These are phyloP conservation scores for Toxicodendron radicans DNA, from an alignment of 345 rosid species.

Conservation along the genomic window DNA sequence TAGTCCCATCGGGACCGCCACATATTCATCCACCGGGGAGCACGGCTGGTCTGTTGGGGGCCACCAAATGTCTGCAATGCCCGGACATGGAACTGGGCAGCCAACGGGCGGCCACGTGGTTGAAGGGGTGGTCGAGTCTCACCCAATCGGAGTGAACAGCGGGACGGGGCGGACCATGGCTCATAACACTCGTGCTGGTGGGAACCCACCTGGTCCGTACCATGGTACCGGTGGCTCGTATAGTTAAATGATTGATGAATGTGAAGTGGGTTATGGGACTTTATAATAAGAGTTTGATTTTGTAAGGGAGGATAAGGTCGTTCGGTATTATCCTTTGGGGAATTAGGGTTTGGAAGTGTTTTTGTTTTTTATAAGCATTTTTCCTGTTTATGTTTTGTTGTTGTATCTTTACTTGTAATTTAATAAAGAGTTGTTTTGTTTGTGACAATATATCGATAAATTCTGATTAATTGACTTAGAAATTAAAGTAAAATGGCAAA, in stretches of 20 bases:
- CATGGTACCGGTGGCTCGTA: constrained; percentile 1
- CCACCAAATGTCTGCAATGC: constrained; percentile 3
- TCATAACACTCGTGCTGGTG: neutral
- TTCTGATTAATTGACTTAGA: no score
- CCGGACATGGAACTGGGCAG: constrained; percentile 1
- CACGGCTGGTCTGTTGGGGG: no score
- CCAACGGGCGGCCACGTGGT: neutral
- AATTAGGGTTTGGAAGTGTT: neutral
- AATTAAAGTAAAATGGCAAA: no score
- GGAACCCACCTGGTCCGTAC: neutral
- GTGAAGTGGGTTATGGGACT: neutral
- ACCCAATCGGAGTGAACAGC: neutral
- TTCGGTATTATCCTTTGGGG: no score
- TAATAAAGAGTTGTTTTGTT: no score
- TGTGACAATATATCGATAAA: no score
- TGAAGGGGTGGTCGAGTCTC: neutral
- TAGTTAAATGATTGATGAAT: neutral
- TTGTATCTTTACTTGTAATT: no score
- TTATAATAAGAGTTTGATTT: neutral
- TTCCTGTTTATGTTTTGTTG: no score
- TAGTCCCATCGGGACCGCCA: neutral
- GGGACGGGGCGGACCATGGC: neutral
- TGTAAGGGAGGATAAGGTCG: neutral
- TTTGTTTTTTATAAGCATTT: neutral
- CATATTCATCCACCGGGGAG: neutral